Evolutionary conservation across 352 stramenopile genomes (phyloP), one percentile per base, ranked within the genome.

Genomic region (Hyaloperonospora brassicae): DNA sequence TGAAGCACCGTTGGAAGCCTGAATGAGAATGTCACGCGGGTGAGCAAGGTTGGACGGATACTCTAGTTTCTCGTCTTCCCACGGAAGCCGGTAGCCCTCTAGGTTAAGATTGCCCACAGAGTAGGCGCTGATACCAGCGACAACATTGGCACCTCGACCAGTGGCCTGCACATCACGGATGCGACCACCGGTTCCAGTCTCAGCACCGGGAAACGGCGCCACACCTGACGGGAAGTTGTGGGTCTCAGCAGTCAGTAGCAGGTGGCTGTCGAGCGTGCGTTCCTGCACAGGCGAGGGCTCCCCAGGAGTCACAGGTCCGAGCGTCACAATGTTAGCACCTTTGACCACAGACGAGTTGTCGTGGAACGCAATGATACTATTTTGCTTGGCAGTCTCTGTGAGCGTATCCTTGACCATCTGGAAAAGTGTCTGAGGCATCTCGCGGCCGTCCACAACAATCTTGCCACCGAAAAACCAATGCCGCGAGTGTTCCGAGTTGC

Each of bases 401-500:
- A 98, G 72, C 41, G 97, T 99, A 21, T 79, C 85, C 76, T 99
- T 98, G 69, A 99, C 96, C 89, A 99, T 97, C 78, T 98, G 73
- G 70, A 99, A 99, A 9, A 99, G 85, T 12, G 96, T 99, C 53
- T 98, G 70, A 0, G 82, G 67, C 83, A 98, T 98, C 71, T 97
- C 91, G 50, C 94, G 70, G 31, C 95, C 95, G 66, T 99, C 95
- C 22, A 99, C 93, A 8, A 99, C 87, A 74, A 99, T 98, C 67
- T 98, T 98, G 48, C 96, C 97, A 40, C 91, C 89, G 64, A 99
- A 99, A 76, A 99, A 99, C 96, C 97, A 99, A 66, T 99, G 97
- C 46, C 97, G 91, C 44, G 94, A 99, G 80, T 99, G 97, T 73
- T 99, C 97, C 48, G 93, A 98, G 83, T 99, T 99, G 53, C 75